These are phyloP conservation scores for Scheffersomyces parashehatae DNA, from an alignment of 1,139 yeast species.

Conservation along the genomic window DNA sequence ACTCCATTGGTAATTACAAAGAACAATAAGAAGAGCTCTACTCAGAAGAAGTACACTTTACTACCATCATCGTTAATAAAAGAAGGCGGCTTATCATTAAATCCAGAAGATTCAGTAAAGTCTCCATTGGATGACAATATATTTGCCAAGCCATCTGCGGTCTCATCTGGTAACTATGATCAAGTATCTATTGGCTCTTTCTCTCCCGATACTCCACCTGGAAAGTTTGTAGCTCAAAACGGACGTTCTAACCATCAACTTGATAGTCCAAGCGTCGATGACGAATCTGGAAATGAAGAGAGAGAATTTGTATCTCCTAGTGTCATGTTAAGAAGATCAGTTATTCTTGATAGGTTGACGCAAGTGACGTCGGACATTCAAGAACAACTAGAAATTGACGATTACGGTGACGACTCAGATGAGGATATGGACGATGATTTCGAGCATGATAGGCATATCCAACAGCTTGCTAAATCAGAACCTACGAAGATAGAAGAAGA, in stretches of 20 bases:
- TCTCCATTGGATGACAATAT: neutral
- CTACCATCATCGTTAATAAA: constrained; percentile 11
- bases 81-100: neutral
- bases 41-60: constrained; percentile 19
- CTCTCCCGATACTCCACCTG: constrained; percentile 39
- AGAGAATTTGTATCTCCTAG: neutral
- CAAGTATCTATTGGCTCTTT: constrained; percentile 33
- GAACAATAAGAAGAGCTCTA: constrained; percentile 7
- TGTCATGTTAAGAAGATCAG: constrained; percentile 30
- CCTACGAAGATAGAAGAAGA: neutral
- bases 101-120: neutral
- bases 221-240: neutral
- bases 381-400: constrained; percentile 24
- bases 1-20: constrained; percentile 43
- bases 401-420: constrained; percentile 16
- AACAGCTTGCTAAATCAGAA: neutral
- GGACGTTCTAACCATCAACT: neutral
- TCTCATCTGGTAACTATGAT: constrained; percentile 10
- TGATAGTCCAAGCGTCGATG: constrained; percentile 4
- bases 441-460: no score
- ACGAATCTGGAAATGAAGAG: constrained; percentile 11
- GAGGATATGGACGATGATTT: constrained; percentile 11
- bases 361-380: constrained; percentile 44
- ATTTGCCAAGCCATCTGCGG: constrained; percentile 7
- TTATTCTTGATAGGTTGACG: constrained; percentile 40